Percentiles rank a stretch among this genome's conserved stretches.
Conservation (phyloP, 129 eudicot genomes). For the Lonicera japonica region DNA sequence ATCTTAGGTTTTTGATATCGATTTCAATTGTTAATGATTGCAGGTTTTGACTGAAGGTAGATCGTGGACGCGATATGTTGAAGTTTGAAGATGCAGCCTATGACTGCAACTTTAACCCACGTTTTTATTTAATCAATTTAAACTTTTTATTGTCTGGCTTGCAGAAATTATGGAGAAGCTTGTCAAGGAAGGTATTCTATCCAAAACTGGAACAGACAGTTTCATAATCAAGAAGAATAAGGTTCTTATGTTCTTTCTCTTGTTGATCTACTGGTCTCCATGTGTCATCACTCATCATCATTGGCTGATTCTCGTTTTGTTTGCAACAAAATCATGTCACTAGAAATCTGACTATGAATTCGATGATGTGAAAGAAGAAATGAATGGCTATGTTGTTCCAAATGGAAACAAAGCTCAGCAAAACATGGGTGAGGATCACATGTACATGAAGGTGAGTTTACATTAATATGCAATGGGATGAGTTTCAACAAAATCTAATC, state of each 20-base stretch:
- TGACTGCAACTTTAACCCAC: neutral
- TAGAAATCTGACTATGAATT: slow-evolving; percentile 75
- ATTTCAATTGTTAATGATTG: slow-evolving; percentile 11
- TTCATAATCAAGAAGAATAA: slow-evolving; percentile 48
- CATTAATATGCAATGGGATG: neutral
- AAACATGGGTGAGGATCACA: slow-evolving; percentile 37
- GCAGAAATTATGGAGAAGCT: slow-evolving; percentile 82
- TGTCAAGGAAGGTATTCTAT: slow-evolving; percentile 52
- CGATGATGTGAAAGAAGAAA: slow-evolving; percentile 90
- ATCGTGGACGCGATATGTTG: slow-evolving; percentile 8
- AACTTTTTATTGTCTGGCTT: slow-evolving; percentile 9
- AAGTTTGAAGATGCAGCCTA: neutral
- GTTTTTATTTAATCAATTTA: neutral
- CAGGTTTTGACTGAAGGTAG: slow-evolving; percentile 95
- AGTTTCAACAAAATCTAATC: neutral
- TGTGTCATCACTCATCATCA: slow-evolving; percentile 3
- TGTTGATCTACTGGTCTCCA: neutral
- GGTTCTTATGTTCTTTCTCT: slow-evolving; percentile 29
- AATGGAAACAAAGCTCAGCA: slow-evolving; percentile 30
- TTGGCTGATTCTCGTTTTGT: slow-evolving; percentile 5
- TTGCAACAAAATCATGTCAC: slow-evolving; percentile 4
- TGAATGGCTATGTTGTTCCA: slow-evolving; percentile 30
- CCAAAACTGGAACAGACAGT: slow-evolving; percentile 44
- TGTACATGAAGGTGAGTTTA: slow-evolving; percentile 80
- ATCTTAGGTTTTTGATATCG: neutral